These are phyloP conservation scores for Penicillium sp. DNA, from an alignment of 2,329 filamentous ascomycete genomes.

Conservation along the genomic window DNA sequence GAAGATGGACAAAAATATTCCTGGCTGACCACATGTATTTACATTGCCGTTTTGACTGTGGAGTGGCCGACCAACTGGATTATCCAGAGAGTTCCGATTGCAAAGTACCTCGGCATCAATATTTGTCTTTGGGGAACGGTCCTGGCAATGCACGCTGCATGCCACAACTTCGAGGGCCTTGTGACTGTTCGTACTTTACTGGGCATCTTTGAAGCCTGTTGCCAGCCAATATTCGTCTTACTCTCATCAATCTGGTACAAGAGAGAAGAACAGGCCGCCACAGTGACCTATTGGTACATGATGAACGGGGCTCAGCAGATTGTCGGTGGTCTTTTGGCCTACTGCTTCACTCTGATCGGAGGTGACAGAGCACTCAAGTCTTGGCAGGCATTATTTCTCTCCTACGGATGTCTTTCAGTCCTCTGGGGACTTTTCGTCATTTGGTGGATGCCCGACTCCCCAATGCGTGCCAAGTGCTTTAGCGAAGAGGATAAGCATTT, in stretches of 20 bases:
- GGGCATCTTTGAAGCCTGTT: conserved; percentile 69
- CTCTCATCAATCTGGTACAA: conserved; percentile 70
- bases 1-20: conserved; percentile 49
- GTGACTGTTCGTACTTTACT: conserved; percentile 63
- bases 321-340: conserved; percentile 67
- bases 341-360: conserved; percentile 51
- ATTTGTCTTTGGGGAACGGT: conserved; percentile 64
- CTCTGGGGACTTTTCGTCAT: conserved; percentile 64
- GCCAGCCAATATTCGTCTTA: conserved; percentile 66
- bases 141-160: conserved; percentile 61
- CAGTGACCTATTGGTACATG: conserved; percentile 70
- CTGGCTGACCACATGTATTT: conserved; percentile 73
- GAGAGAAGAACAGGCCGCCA: conserved; percentile 63
- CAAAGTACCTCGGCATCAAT: conserved; percentile 63
- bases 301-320: conserved; percentile 75
- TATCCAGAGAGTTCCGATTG: conserved; percentile 63
- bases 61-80: conserved; percentile 70
- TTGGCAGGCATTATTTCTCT: conserved; percentile 68
- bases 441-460: conserved; percentile 65
- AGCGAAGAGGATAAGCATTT: conserved; percentile 63
- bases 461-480: conserved; percentile 70
- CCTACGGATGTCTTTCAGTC: conserved; percentile 63
- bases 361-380: conserved; percentile 48
- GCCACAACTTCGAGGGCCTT: conserved; percentile 59
- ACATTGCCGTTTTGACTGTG: conserved; percentile 67